Percentiles rank a stretch among this genome's conserved stretches.
Evolutionary conservation across 139 green algal genomes (phyloP).

Genomic region (Gonium pectorale): DNA sequence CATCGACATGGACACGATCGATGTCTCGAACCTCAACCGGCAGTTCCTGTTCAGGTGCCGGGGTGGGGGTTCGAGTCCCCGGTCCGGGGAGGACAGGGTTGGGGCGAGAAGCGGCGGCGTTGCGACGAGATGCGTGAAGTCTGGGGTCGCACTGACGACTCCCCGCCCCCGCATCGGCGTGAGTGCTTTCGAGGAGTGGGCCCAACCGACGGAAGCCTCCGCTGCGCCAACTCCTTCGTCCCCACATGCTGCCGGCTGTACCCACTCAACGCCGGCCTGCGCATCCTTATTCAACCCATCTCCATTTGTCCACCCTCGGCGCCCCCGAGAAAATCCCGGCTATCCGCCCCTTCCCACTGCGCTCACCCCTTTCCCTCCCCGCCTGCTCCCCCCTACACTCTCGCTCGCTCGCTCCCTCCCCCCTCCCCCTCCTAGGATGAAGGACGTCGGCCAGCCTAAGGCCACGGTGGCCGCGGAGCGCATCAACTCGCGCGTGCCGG

Average conservation of each 20-base stretch:
- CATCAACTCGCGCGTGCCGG: conserved; percentile 87
- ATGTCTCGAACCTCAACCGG: conserved; percentile 98
- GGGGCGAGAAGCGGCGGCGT: no score
- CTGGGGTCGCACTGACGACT: no score
- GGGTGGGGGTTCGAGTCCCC: no score
- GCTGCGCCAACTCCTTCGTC: not conserved
- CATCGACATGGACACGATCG: conserved; percentile 99
- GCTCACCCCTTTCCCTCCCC: not conserved
- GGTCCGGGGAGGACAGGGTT: no score
- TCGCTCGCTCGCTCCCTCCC: not conserved
- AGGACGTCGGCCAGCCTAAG: conserved; percentile 96
- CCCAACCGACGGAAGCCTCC: no score
- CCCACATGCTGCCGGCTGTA: no score
- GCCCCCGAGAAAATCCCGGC: no score
- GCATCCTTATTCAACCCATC: not conserved
- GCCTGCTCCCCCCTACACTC: conserved; percentile 1
- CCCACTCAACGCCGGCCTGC: not conserved
- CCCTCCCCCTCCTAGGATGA: conserved; percentile 66
- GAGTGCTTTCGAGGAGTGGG: no score
- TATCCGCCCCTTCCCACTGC: not conserved
- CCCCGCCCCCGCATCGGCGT: no score
- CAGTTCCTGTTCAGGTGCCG: conserved; percentile 98
- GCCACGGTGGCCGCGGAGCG: conserved; percentile 89
- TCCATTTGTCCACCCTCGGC: no score
- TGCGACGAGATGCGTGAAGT: no score